Conservation (phyloP, 345 rosid species). For the Eucalyptus microcorys region DNA sequence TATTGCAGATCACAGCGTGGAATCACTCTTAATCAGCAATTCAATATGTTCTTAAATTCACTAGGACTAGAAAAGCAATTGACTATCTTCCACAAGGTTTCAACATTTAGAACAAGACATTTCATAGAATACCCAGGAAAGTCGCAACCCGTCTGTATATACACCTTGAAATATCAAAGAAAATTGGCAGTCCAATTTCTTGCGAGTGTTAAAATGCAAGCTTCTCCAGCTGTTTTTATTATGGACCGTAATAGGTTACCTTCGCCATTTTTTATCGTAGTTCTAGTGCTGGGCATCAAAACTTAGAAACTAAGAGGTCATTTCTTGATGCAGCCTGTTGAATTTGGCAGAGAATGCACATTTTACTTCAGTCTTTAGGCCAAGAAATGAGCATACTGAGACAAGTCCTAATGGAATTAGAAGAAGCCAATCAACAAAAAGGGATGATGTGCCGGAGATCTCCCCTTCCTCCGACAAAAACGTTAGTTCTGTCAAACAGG, state of each 20-base stretch:
- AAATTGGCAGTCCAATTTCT: background rate
- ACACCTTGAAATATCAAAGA: background rate
- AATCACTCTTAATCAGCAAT: background rate
- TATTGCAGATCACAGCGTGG: background rate
- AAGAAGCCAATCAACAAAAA: background rate
- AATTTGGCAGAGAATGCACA: conserved; percentile 59
- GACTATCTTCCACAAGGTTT: background rate
- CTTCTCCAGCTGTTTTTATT: background rate
- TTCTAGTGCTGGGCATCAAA: background rate
- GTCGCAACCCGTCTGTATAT: background rate
- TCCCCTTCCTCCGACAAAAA: background rate
- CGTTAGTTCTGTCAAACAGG: conserved; percentile 15
- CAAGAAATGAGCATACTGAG: background rate
- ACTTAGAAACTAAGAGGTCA: conserved; percentile 19
- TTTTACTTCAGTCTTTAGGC: background rate
- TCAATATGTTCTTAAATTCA: background rate
- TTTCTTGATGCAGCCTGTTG: conserved; percentile 54
- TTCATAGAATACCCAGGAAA: background rate
- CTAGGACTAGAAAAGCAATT: background rate
- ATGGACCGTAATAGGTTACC: background rate
- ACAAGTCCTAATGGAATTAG: conserved; percentile 8
- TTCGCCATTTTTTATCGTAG: background rate
- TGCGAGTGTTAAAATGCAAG: background rate
- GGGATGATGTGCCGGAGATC: background rate
- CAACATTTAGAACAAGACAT: background rate